Evolutionary conservation across 192 early-diverging fungal species (phyloP), one percentile per base, ranked within the genome.

Genomic region (Rhizophlyctis rosea): DNA sequence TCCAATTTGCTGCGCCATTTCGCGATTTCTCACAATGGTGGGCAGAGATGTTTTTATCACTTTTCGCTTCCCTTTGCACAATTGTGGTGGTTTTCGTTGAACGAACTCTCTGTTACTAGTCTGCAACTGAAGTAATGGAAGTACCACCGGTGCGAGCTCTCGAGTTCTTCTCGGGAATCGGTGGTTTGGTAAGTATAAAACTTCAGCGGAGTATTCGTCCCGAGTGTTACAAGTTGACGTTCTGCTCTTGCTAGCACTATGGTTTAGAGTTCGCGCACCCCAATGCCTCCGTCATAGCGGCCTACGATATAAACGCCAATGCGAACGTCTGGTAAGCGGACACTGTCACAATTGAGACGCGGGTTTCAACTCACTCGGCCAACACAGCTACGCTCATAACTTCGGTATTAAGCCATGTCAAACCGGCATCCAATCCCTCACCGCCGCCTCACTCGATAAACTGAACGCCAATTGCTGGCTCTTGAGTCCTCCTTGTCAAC

Each of bases 241-340:
- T 34, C 54, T 57, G 3, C 24, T 9, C n/a, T 23, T 13, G 24
- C 23, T 29, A 61, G 24, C 74, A 77, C 54, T 77, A 81, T 80
- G 91, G 88, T 47, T 83, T 93, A 39, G 72, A 82, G 35, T 65
- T 72, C 27, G 86, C 92, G 4, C 70, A 73, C 9, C 78, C 84
- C 50, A 60, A 74, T 33, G 75, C 79, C 27, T 54, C 84, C 23
- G 86, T 98, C 44, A 67, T 90, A 0, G 87, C 85, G n/a, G 88
- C 94, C 1, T 99, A 96, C 70, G 96, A 99, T 75, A 91, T 99
- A 57, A 99, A 97, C 73, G 81, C 80, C 3, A 86, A 90, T 25
- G 92, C 94, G 28, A 97, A 99, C 77, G 24, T 21, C 13, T 67
- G 72, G 65, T 63, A 56, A 44, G 39, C 18, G 39, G 7, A 44